These are phyloP conservation scores for Hirsutella minnesotensis DNA, from an alignment of 2,329 filamentous ascomycete species.

Conservation along the genomic window DNA sequence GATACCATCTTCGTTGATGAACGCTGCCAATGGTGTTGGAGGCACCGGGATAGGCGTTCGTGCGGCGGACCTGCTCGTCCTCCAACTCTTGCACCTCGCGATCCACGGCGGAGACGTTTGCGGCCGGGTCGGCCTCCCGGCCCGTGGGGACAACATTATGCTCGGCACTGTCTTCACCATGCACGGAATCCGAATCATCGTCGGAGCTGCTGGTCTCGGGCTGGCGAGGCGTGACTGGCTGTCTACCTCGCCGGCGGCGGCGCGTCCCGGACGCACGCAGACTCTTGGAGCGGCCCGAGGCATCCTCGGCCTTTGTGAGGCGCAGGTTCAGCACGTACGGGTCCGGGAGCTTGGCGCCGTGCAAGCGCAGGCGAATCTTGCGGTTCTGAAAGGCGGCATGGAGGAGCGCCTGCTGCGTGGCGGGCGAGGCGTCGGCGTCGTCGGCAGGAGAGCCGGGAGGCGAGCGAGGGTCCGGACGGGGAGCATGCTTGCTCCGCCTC, in stretches of 20 bases:
- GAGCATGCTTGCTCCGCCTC: slow-evolving; percentile 20
- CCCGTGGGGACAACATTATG: slow-evolving; percentile 9
- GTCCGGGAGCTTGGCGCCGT: slow-evolving; percentile 39
- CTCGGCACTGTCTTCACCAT: not conserved
- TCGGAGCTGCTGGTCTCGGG: slow-evolving; percentile 13
- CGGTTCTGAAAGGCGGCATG: slow-evolving; percentile 37
- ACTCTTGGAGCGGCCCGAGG: slow-evolving; percentile 16
- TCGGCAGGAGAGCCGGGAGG: slow-evolving; percentile 12
- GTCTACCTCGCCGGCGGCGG: not conserved
- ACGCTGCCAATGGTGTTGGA: slow-evolving; percentile 54
- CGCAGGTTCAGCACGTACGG: slow-evolving; percentile 44
- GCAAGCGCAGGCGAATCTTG: slow-evolving; percentile 44
- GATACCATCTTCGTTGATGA: slow-evolving; percentile 55
- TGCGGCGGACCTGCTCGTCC: slow-evolving; percentile 40
- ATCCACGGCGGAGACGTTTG: slow-evolving; percentile 22
- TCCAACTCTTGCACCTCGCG: slow-evolving; percentile 31
- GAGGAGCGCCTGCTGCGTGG: slow-evolving; percentile 34
- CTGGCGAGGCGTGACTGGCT: slow-evolving; percentile 2
- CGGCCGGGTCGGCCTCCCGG: slow-evolving; percentile 3
- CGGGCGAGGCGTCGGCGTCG: slow-evolving; percentile 8
- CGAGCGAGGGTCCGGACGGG: slow-evolving; percentile 18
- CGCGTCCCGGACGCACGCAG: not conserved
- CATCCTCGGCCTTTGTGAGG: slow-evolving; percentile 33
- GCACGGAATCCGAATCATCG: slow-evolving; percentile 6
- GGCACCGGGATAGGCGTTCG: slow-evolving; percentile 57